These are phyloP conservation scores for Venustampulla echinocandica DNA, from an alignment of 495 filamentous ascomycete genomes.

Conservation along the genomic window DNA sequence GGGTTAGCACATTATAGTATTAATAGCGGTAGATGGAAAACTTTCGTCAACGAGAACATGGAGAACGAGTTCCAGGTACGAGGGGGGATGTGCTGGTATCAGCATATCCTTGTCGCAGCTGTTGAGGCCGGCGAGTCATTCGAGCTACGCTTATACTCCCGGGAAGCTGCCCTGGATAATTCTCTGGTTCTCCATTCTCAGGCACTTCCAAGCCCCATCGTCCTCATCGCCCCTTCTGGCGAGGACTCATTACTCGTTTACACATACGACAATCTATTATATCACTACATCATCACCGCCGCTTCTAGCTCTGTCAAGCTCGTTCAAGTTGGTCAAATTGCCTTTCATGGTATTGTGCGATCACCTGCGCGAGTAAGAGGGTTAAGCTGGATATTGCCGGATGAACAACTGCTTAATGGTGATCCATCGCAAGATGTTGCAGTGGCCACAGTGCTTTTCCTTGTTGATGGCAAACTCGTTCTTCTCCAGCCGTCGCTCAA, in stretches of 20 bases:
- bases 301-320: constrained; percentile 61
- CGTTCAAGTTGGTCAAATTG: constrained; percentile 90
- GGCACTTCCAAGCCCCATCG: constrained; percentile 71
- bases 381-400: constrained; percentile 91
- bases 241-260: constrained; percentile 94
- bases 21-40: constrained; percentile 91
- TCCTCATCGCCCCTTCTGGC: constrained; percentile 77
- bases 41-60: constrained; percentile 68
- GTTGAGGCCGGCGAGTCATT: constrained; percentile 76
- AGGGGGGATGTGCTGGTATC: constrained; percentile 98
- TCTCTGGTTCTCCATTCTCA: constrained; percentile 63
- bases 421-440: constrained; percentile 95
- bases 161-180: constrained; percentile 72
- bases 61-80: constrained; percentile 88
- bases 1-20: constrained; percentile 95
- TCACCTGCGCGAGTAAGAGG: constrained; percentile 87
- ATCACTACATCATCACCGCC: constrained; percentile 81
- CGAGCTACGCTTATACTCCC: constrained; percentile 85
- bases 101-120: constrained; percentile 91
- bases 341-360: constrained; percentile 90
- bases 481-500: constrained; percentile 77
- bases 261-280: constrained; percentile 91
- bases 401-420: constrained; percentile 80
- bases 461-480: constrained; percentile 94
- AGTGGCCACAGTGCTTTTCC: constrained; percentile 85